Percentiles rank a stretch among this genome's conserved stretches.
Conservation (phyloP, 2,329 filamentous ascomycete species). For the Cordyceps cateniannulata region DNA sequence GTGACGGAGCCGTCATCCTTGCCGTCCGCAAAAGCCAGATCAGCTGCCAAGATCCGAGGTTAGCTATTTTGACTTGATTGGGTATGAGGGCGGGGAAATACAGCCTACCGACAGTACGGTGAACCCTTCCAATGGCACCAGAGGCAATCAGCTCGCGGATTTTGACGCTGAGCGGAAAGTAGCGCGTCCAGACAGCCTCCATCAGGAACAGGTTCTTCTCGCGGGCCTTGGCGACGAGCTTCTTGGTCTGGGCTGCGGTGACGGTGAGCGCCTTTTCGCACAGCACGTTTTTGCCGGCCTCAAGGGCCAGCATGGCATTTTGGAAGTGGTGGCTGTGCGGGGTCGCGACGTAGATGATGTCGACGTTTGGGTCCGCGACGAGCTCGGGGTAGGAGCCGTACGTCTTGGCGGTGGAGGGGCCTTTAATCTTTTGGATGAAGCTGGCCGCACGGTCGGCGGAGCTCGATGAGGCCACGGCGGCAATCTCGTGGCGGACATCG, state of each 20-base stretch:
- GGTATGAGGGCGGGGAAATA: background rate
- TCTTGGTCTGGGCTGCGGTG: slow-evolving; percentile 68
- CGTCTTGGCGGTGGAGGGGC: slow-evolving; percentile 59
- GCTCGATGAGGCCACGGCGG: slow-evolving; percentile 73
- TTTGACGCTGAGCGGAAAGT: slow-evolving; percentile 76
- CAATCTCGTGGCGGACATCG: slow-evolving; percentile 70
- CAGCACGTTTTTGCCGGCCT: slow-evolving; percentile 79
- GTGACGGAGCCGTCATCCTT: slow-evolving; percentile 50
- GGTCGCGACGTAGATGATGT: slow-evolving; percentile 84
- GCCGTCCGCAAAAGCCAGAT: slow-evolving; percentile 55
- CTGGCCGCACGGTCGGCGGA: slow-evolving; percentile 61
- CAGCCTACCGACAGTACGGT: slow-evolving; percentile 47
- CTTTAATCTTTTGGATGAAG: slow-evolving; percentile 66
- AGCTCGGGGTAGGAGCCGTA: slow-evolving; percentile 81
- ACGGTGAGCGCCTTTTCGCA: slow-evolving; percentile 90
- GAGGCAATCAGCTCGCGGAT: slow-evolving; percentile 57
- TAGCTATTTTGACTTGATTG: background rate
- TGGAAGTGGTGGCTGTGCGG: slow-evolving; percentile 93
- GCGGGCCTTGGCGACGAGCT: slow-evolving; percentile 64
- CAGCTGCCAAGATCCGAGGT: slow-evolving; percentile 32
- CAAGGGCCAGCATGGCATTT: slow-evolving; percentile 76
- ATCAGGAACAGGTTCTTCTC: slow-evolving; percentile 71
- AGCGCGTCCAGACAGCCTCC: slow-evolving; percentile 87
- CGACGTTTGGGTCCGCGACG: slow-evolving; percentile 69
- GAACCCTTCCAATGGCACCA: slow-evolving; percentile 53